phyloP scores from a whole-genome alignment of 768 basidiomycete species.

The Kondoa subrosea region DNA sequence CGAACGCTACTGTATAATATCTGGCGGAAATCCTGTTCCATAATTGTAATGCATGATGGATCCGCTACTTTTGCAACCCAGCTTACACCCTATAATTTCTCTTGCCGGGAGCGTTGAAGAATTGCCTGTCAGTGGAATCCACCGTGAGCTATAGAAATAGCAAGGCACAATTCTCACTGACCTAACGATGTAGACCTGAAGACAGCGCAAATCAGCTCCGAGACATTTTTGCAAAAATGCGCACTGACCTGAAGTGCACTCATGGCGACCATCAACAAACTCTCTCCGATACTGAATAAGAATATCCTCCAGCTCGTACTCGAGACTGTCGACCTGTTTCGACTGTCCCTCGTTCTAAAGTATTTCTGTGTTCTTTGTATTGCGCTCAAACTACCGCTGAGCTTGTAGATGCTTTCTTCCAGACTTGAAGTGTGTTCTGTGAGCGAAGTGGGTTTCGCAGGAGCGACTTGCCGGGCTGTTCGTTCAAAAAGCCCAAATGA shows the following conservation, averaged over 20 bases:
- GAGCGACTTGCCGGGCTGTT: constrained; percentile 79
- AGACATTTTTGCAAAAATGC: background rate
- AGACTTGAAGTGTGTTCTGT: constrained; percentile 80
- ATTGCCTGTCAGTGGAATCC: background rate
- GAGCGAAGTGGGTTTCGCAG: constrained; percentile 72
- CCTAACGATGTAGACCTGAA: background rate
- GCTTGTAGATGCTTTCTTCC: constrained; percentile 86
- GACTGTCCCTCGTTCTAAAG: constrained; percentile 19
- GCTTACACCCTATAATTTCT: constrained; percentile 6
- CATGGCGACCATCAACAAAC: constrained; percentile 26
- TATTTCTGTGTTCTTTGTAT: constrained; percentile 83
- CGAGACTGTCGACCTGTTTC: constrained; percentile 24
- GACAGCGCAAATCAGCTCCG: background rate
- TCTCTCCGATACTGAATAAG: constrained; percentile 25
- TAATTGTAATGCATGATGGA: background rate
- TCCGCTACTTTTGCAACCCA: too few species aligned
- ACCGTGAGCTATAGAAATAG: background rate
- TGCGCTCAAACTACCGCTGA: constrained; percentile 68
- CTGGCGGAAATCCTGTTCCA: background rate
- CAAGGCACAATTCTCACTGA: background rate
- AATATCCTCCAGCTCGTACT: constrained; percentile 26
- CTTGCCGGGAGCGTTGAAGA: constrained; percentile 7
- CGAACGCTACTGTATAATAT: background rate
- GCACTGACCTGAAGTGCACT: constrained; percentile 24
- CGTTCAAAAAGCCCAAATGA: background rate